Percentiles rank a stretch among this genome's conserved stretches.
These are phyloP conservation scores for Chiua virens DNA, from an alignment of 768 basidiomycete genomes.

Conservation along the genomic window DNA sequence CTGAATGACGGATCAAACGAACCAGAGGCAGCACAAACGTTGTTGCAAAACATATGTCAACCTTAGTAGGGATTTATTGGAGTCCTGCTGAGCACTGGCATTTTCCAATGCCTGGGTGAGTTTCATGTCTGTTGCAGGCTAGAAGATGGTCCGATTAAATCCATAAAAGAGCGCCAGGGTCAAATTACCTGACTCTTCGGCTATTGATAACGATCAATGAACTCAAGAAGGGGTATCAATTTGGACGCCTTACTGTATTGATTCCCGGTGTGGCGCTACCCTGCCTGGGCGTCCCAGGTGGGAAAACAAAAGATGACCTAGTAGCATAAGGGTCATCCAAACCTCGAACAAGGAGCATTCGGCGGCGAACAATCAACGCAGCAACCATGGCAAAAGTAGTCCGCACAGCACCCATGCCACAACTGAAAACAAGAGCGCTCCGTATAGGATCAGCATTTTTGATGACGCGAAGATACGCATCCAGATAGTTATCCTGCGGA, in stretches of 20 bases:
- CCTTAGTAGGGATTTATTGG: constrained; percentile 70
- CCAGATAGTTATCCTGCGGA: constrained; percentile 86
- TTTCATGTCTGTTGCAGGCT: constrained; percentile 53
- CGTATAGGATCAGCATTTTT: constrained; percentile 73
- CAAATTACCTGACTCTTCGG: constrained; percentile 31
- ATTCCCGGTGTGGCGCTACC: constrained; percentile 36
- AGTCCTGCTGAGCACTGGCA: constrained; percentile 77
- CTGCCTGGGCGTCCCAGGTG: constrained; percentile 12
- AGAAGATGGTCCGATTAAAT: constrained; percentile 9
- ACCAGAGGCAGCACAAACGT: constrained; percentile 41
- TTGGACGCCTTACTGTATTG: constrained; percentile 45
- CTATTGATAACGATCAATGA: constrained; percentile 13
- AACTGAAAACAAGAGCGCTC: constrained; percentile 89
- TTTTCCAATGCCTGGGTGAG: constrained; percentile 69
- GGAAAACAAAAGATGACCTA: constrained; percentile 28
- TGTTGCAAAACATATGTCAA: constrained; percentile 81
- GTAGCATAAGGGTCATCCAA: constrained; percentile 75
- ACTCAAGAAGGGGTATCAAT: neutral
- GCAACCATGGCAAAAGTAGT: constrained; percentile 99
- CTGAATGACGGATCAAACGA: neutral
- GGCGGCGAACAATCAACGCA: constrained; percentile 81
- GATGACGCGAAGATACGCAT: constrained; percentile 86
- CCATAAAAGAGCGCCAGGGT: neutral
- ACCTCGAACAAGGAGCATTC: constrained; percentile 62
- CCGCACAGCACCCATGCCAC: constrained; percentile 95